These are phyloP conservation scores for Hysterium pulicare DNA, from an alignment of 2,329 filamentous ascomycete genomes.

Conservation along the genomic window DNA sequence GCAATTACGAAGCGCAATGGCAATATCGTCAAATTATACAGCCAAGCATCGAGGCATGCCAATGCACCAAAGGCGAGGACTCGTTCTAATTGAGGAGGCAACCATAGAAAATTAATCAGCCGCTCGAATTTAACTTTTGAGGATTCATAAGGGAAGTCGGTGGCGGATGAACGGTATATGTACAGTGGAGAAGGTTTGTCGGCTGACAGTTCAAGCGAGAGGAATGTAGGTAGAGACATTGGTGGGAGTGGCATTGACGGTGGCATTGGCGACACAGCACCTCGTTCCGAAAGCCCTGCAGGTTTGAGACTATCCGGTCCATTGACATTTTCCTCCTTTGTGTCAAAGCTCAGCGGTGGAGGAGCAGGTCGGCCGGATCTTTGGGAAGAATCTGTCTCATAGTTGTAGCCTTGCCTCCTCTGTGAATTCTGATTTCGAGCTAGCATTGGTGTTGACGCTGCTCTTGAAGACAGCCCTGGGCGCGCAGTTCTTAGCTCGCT, in stretches of 20 bases:
- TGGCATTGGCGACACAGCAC: slow-evolving; percentile 46
- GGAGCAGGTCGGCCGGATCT: slow-evolving; percentile 19
- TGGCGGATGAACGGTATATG: slow-evolving; percentile 56
- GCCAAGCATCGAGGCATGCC: slow-evolving; percentile 91
- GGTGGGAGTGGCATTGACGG: slow-evolving; percentile 58
- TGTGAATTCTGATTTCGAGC: slow-evolving; percentile 35
- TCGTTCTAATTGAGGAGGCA: slow-evolving; percentile 79
- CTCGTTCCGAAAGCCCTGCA: slow-evolving; percentile 27
- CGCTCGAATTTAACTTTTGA: slow-evolving; percentile 89
- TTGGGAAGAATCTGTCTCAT: slow-evolving; percentile 21
- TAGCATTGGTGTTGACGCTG: slow-evolving; percentile 36
- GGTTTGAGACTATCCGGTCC: slow-evolving; percentile 22
- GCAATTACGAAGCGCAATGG: slow-evolving; percentile 85
- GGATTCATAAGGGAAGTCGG: slow-evolving; percentile 80
- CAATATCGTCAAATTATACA: slow-evolving; percentile 94
- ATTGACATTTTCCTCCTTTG: slow-evolving; percentile 19
- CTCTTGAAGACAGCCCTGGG: slow-evolving; percentile 30
- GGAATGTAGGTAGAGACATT: slow-evolving; percentile 61
- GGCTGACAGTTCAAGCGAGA: slow-evolving; percentile 63
- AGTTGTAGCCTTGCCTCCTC: slow-evolving; percentile 14
- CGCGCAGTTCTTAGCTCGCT: slow-evolving; percentile 24
- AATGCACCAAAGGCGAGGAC: slow-evolving; percentile 84
- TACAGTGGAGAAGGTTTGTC: slow-evolving; percentile 60
- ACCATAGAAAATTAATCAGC: slow-evolving; percentile 78
- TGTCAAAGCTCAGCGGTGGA: slow-evolving; percentile 33